These are phyloP conservation scores for Gossypium mustelinum DNA, from an alignment of 345 rosid species.

Conservation along the genomic window DNA sequence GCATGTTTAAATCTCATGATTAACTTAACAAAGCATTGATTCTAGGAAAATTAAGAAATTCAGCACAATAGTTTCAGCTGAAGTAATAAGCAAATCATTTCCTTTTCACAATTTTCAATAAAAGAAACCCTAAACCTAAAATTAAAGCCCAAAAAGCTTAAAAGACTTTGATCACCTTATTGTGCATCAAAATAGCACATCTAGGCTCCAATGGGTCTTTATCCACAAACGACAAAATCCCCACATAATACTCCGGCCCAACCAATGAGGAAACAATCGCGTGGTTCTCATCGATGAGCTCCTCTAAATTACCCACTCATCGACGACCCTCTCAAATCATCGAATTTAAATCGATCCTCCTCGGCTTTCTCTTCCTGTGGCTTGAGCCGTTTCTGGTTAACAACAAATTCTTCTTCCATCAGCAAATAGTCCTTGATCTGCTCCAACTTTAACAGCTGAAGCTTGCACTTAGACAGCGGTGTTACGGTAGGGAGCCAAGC, in stretches of 20 bases:
- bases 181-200: conserved; percentile 93
- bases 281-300: conserved; percentile 92
- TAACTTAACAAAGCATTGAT: no score
- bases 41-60: no score
- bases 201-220: conserved; percentile 98
- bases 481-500: conserved; percentile 83
- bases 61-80: no score
- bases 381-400: conserved; percentile 82
- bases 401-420: conserved; percentile 96
- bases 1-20: no score
- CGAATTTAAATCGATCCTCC: conserved; percentile 89
- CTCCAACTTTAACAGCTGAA: conserved; percentile 73
- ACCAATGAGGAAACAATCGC: conserved; percentile 92
- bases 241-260: conserved; percentile 92
- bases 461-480: conserved; percentile 80
- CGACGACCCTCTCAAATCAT: conserved; percentile 86
- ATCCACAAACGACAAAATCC: conserved; percentile 88
- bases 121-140: neutral
- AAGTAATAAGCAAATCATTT: no score
- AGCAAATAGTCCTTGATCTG: conserved; percentile 81
- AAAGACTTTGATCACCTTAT: conserved; percentile 48
- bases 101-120: no score
- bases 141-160: neutral
- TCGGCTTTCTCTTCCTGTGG: conserved; percentile 98
- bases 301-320: conserved; percentile 94